These are phyloP conservation scores for Trichocladium uniseriatum DNA, from an alignment of 495 filamentous ascomycete species.

Conservation along the genomic window DNA sequence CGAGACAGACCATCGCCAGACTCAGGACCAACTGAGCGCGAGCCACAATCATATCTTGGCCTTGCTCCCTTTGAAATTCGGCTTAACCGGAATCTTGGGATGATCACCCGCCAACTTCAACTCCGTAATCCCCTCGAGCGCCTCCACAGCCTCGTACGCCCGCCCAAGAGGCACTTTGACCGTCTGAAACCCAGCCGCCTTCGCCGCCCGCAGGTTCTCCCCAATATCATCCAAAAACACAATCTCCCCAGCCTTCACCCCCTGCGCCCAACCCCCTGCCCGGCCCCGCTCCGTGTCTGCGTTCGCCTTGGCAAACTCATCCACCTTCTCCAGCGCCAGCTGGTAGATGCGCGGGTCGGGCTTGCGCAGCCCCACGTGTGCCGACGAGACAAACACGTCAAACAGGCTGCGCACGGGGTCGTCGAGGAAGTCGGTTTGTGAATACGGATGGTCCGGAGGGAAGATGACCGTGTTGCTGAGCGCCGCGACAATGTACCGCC, in stretches of 20 bases:
- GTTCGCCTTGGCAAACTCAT: conserved; percentile 46
- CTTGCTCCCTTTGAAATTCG: conserved; percentile 23
- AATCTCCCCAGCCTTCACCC: conserved; percentile 55
- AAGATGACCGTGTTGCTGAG: conserved; percentile 84
- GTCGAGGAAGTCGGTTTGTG: conserved; percentile 24
- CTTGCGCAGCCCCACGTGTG: conserved; percentile 82
- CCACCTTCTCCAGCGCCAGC: conserved; percentile 55
- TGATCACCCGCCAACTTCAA: conserved; percentile 38
- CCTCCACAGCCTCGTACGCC: conserved; percentile 59
- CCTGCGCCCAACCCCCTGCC: conserved; percentile 41
- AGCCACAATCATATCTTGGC: conserved; percentile 38
- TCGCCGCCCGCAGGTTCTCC: conserved; percentile 78
- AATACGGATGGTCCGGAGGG: conserved; percentile 54
- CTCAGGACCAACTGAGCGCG: no score
- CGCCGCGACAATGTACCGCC: conserved; percentile 65
- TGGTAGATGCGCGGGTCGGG: conserved; percentile 76
- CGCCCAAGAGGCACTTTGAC: conserved; percentile 74
- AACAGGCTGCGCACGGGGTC: conserved; percentile 53
- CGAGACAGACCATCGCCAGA: neutral
- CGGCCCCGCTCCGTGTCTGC: conserved; percentile 24
- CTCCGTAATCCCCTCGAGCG: conserved; percentile 43
- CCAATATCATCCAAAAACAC: conserved; percentile 96
- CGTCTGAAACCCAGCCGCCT: conserved; percentile 64
- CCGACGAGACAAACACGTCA: conserved; percentile 74
- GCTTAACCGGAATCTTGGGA: conserved; percentile 35